Evolutionary conservation across 176 grass and related monocot species (phyloP), one percentile per base, ranked within the genome.

Genomic region (Phyllostachys edulis): DNA sequence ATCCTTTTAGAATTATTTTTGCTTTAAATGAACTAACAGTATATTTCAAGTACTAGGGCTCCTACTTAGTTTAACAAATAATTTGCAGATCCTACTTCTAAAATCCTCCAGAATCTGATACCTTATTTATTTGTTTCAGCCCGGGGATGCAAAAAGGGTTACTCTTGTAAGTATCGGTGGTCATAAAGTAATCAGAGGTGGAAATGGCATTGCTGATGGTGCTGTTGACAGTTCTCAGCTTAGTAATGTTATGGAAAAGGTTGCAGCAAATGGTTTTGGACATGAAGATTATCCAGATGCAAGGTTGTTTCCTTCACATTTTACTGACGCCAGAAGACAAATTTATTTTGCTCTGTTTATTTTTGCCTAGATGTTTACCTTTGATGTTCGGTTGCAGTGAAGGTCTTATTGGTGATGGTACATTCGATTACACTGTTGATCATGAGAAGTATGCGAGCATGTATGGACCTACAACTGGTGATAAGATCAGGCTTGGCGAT

Each of bases 401-500:
- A 77, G 91, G 96, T 84, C 37, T 93, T 57, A 83, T 89, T 86
- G 96, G 29, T 81, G 81, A 87, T 64, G 79, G 88, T 79, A 73
- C 85, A 82, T 85, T 93, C 34, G 89, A 91, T 66, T 87, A 63
- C 60, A 84, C 52, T 69, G 51, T 98, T 88, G 69, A 92, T 55
- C 89, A 77, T 77, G 96, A 98, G 88, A 87, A 89, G 57, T 98
- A 98, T 90, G 88, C 85, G 38, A 98, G 92, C 89, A 95, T 95
- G 85, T 98, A 98, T 90, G 96, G 96, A 50, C 93, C 96, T 82
- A 98, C 96, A 38, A 93, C 79, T 77, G 93, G 96, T 39, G 96
- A 98, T 84, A 98, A 95, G 81, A 93, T 98, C 86, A 90, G 87
- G 86, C 91, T 98, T 88, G 96, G 93, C 40, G 96, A 98, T 75